phyloP scores from a whole-genome alignment of 495 filamentous ascomycete species.

The Talaromyces thailandensis region DNA sequence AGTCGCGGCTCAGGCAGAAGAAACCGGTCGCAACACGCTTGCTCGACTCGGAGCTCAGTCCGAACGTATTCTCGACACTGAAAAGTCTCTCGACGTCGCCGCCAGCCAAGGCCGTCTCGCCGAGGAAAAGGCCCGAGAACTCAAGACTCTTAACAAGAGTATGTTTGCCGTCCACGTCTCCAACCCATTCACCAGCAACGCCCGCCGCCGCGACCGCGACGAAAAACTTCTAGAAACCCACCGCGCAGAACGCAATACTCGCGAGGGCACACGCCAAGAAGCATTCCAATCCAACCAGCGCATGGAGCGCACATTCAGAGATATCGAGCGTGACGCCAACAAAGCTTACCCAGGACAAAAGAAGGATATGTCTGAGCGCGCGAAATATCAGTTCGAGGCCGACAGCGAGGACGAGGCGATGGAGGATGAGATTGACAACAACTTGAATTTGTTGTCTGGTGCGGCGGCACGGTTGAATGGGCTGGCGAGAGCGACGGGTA shows the following conservation, averaged over 20 bases:
- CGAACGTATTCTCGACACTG: slow-evolving; percentile 70
- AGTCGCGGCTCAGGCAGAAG: slow-evolving; percentile 57
- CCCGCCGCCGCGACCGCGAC: slow-evolving; percentile 50
- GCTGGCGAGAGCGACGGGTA: slow-evolving; percentile 59
- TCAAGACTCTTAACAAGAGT: slow-evolving; percentile 67
- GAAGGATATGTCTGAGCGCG: slow-evolving; percentile 53
- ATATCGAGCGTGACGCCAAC: slow-evolving; percentile 34
- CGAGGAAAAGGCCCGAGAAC: slow-evolving; percentile 62
- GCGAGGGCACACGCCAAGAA: slow-evolving; percentile 58
- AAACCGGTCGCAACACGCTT: slow-evolving; percentile 61
- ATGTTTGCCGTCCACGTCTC: slow-evolving; percentile 76
- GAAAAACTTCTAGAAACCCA: slow-evolving; percentile 52
- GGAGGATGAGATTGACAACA: slow-evolving; percentile 64
- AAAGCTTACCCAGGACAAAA: slow-evolving; percentile 30
- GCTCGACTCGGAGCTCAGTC: slow-evolving; percentile 64
- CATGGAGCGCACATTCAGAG: slow-evolving; percentile 51
- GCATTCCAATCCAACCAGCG: slow-evolving; percentile 49
- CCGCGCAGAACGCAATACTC: slow-evolving; percentile 53
- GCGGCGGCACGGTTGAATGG: slow-evolving; percentile 55
- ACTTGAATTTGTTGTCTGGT: slow-evolving; percentile 49
- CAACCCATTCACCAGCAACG: slow-evolving; percentile 60
- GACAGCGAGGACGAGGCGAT: slow-evolving; percentile 69
- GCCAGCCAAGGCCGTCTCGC: slow-evolving; percentile 60
- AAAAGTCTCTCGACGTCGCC: slow-evolving; percentile 64
- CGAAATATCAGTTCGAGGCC: slow-evolving; percentile 72